Evolutionary conservation across 78 protist genomes (phyloP).

Genomic region (Emiliania huxleyi): DNA sequence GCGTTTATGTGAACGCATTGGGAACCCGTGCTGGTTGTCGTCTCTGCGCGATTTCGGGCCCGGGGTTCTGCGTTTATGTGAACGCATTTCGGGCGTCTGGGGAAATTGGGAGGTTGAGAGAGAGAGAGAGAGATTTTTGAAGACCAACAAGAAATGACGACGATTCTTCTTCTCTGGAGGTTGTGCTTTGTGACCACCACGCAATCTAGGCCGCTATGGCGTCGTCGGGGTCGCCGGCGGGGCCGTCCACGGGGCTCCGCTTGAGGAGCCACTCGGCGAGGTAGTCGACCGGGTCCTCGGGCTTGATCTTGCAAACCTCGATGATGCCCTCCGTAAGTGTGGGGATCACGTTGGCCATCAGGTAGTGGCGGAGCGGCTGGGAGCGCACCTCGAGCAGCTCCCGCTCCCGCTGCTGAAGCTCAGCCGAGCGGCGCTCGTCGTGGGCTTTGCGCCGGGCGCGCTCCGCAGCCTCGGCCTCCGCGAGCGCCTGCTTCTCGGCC

Average conservation of each 20-base stretch:
- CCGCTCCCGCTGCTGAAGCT: conserved; percentile 40
- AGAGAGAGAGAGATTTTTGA: too few relatives aligned
- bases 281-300: conserved; percentile 77
- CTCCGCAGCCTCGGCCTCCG: neutral
- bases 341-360: conserved; percentile 70
- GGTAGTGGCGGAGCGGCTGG: conserved; percentile 51
- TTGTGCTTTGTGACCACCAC: too few relatives aligned
- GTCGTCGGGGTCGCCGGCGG: too few relatives aligned
- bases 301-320: conserved; percentile 65
- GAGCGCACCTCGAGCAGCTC: conserved; percentile 50
- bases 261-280: conserved; percentile 71
- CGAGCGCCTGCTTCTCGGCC: neutral
- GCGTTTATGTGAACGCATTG: too few relatives aligned
- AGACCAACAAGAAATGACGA: too few relatives aligned
- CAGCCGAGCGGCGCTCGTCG: neutral
- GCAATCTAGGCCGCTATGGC: too few relatives aligned
- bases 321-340: conserved; percentile 52
- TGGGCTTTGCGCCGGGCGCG: neutral
- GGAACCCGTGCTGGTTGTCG: too few relatives aligned
- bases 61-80: too few relatives aligned
- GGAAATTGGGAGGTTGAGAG: too few relatives aligned
- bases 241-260: conserved; percentile 40
- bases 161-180: too few relatives aligned
- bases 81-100: too few relatives aligned
- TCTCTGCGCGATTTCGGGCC: too few relatives aligned